phyloP scores from a whole-genome alignment of 2,329 filamentous ascomycete species.

The Cytospora paraplurivora region DNA sequence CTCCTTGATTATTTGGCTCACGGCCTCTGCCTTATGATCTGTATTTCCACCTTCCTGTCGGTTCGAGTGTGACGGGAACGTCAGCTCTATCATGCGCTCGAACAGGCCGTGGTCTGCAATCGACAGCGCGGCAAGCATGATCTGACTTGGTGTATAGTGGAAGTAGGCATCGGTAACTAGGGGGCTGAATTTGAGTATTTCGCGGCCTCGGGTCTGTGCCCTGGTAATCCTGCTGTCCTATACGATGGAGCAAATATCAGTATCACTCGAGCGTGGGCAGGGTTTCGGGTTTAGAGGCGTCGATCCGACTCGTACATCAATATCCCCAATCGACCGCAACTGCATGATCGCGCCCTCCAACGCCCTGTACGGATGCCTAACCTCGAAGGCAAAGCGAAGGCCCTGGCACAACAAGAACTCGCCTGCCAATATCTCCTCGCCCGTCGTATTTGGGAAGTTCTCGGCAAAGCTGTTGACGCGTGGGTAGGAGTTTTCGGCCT shows the following conservation, averaged over 20 bases:
- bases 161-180: constrained; percentile 95
- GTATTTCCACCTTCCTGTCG: constrained; percentile 20
- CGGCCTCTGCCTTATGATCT: constrained; percentile 43
- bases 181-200: constrained; percentile 75
- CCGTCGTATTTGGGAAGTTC: constrained; percentile 68
- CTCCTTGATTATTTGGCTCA: constrained; percentile 35
- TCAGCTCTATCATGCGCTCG: constrained; percentile 49
- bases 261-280: background rate
- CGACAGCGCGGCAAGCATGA: constrained; percentile 80
- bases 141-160: constrained; percentile 91
- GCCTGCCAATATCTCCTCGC: constrained; percentile 83
- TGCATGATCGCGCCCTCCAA: constrained; percentile 87
- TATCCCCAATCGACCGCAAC: constrained; percentile 66
- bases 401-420: constrained; percentile 94
- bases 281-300: too few relatives aligned
- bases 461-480: constrained; percentile 64
- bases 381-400: constrained; percentile 89
- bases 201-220: constrained; percentile 73
- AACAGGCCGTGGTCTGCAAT: constrained; percentile 70
- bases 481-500: constrained; percentile 84
- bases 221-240: constrained; percentile 49
- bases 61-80: constrained; percentile 36
- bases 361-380: constrained; percentile 85
- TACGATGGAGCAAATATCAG: background rate
- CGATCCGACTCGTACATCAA: constrained; percentile 48